phyloP scores from a whole-genome alignment of 140 eudicot genomes.

The Flaveria floridana region DNA sequence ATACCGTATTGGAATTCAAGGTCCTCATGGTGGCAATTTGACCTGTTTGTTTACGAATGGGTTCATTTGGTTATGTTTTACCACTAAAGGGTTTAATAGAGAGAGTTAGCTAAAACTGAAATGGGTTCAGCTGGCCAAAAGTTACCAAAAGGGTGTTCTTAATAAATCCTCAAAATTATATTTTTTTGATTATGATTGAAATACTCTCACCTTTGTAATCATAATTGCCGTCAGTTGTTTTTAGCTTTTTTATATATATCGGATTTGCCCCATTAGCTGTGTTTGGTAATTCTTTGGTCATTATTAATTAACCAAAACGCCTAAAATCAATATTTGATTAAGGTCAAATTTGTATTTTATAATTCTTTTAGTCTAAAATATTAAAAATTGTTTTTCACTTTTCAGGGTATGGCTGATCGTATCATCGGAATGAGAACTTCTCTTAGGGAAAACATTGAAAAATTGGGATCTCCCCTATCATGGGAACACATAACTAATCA shows the following conservation, averaged over 20 bases:
- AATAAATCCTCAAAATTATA: background rate
- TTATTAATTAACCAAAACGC: background rate
- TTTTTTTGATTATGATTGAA: background rate
- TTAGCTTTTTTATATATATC: background rate
- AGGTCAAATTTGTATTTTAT: background rate
- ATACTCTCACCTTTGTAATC: background rate
- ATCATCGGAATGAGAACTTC: slow-evolving; percentile 93
- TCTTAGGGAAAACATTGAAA: slow-evolving; percentile 79
- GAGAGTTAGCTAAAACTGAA: background rate
- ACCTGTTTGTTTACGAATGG: background rate
- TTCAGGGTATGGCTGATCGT: slow-evolving; percentile 94
- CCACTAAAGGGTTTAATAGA: background rate
- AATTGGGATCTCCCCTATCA: slow-evolving; percentile 75
- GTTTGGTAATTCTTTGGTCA: background rate
- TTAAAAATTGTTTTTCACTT: slow-evolving; percentile 1
- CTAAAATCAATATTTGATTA: background rate
- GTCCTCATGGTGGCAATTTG: background rate
- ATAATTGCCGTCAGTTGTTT: background rate
- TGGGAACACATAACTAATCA: slow-evolving; percentile 98
- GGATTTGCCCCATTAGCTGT: background rate
- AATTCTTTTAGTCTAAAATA: background rate
- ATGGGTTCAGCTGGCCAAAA: background rate
- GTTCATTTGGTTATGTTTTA: background rate
- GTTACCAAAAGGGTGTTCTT: background rate
- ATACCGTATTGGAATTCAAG: background rate